A percentile compares a stretch with the other conserved stretches of the same genome.
These are phyloP conservation scores for Neopestalotiopsis rosae DNA, from an alignment of 2,329 filamentous ascomycete genomes.

Conservation along the genomic window DNA sequence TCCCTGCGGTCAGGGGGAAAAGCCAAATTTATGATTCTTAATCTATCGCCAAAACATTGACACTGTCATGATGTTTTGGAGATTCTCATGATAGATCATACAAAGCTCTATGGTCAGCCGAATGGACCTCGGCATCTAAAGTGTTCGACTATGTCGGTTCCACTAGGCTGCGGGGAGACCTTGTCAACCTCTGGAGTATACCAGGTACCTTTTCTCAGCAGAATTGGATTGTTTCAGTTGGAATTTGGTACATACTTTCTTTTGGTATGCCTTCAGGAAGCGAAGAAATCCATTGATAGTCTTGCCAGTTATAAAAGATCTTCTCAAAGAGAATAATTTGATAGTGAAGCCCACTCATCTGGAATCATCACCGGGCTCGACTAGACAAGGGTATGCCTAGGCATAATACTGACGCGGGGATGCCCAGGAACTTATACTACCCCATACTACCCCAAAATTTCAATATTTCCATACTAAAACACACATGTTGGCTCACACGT, in stretches of 20 bases:
- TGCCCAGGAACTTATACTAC: neutral
- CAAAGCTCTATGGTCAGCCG: neutral
- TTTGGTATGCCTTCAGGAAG: neutral
- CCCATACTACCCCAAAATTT: neutral
- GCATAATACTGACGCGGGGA: neutral
- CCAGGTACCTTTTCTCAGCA: neutral
- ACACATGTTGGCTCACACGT: neutral
- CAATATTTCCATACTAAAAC: neutral
- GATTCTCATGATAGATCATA: neutral
- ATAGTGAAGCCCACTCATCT: no score
- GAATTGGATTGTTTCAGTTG: neutral
- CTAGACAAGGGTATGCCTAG: no score
- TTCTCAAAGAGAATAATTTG: no score
- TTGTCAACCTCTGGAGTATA: neutral
- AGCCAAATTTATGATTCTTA: neutral
- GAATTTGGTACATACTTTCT: neutral
- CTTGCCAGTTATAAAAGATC: no score
- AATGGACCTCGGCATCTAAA: neutral
- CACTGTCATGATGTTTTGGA: neutral
- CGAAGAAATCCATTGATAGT: no score
- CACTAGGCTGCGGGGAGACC: neutral
- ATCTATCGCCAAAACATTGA: neutral
- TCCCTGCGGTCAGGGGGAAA: neutral
- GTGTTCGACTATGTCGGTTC: neutral
- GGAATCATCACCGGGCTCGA: no score